Evolutionary conservation across 1,284 basidiomycete species (phyloP).

Genomic region (Sutorius eximius): DNA sequence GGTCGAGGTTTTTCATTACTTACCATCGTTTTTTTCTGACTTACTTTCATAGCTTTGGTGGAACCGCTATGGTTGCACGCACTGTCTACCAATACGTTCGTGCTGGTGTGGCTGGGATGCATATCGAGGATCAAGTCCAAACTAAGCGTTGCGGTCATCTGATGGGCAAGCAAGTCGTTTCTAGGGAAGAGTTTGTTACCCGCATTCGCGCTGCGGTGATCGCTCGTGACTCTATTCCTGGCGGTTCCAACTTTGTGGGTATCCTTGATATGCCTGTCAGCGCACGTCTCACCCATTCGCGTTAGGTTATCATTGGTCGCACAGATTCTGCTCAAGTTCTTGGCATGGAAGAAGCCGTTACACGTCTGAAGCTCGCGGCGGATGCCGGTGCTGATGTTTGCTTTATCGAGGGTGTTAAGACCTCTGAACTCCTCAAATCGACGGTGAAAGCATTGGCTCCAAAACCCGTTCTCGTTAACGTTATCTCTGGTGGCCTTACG

Average conservation of each 20-base stretch:
- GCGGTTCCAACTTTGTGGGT: constrained; percentile 66
- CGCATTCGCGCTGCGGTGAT: constrained; percentile 77
- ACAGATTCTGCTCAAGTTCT: constrained; percentile 81
- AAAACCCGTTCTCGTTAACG: constrained; percentile 75
- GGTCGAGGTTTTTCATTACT: not conserved
- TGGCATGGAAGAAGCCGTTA: constrained; percentile 79
- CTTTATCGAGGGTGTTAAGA: constrained; percentile 82
- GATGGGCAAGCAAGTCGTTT: constrained; percentile 75
- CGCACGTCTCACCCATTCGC: not conserved
- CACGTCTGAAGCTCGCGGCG: constrained; percentile 67
- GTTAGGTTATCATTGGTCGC: constrained; percentile 74
- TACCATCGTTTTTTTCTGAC: not conserved
- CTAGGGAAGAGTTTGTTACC: constrained; percentile 71
- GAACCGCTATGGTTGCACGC: constrained; percentile 73
- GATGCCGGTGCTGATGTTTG: constrained; percentile 80
- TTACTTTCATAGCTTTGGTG: constrained; percentile 57
- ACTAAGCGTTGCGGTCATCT: constrained; percentile 83
- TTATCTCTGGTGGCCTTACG: constrained; percentile 74
- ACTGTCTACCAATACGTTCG: constrained; percentile 72
- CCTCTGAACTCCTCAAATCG: constrained; percentile 59
- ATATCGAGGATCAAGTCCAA: constrained; percentile 84
- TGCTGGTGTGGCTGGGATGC: constrained; percentile 73
- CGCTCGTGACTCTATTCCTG: constrained; percentile 69
- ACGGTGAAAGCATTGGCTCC: constrained; percentile 69
- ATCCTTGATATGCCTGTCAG: not conserved